These are phyloP conservation scores for Cajanus cajan DNA, from an alignment of 306 rosid species.

Conservation along the genomic window DNA sequence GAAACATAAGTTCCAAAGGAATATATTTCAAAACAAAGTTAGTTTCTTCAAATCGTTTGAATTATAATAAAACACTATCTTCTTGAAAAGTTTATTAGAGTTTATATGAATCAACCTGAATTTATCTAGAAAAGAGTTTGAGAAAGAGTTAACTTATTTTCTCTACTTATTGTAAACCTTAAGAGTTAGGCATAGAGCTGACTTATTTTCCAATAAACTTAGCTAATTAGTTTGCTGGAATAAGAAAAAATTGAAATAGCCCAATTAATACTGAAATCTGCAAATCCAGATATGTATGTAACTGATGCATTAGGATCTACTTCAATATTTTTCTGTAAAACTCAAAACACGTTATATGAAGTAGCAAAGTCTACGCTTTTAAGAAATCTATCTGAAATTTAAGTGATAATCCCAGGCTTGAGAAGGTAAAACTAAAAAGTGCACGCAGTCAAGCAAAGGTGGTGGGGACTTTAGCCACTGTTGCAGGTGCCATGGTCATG, in stretches of 20 bases:
- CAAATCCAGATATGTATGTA: background rate
- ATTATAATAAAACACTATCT: too few relatives aligned
- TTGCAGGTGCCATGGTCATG: slow-evolving; percentile 91
- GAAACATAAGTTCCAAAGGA: too few relatives aligned
- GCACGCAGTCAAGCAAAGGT: slow-evolving; percentile 77
- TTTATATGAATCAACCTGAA: too few relatives aligned
- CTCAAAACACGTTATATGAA: slow-evolving; percentile 4
- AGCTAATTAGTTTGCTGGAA: background rate
- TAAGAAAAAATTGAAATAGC: background rate
- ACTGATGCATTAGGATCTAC: background rate
- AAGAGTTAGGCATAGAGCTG: too few relatives aligned
- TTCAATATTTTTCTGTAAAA: background rate
- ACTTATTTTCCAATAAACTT: background rate
- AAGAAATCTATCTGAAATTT: background rate
- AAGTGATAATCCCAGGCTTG: slow-evolving; percentile 50
- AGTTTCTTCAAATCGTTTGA: too few relatives aligned
- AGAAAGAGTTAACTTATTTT: too few relatives aligned
- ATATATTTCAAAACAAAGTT: too few relatives aligned
- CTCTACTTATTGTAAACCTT: too few relatives aligned
- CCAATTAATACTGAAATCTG: background rate
- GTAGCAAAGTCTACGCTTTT: background rate
- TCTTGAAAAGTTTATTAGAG: too few relatives aligned
- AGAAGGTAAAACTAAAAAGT: slow-evolving; percentile 64
- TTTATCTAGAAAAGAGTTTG: too few relatives aligned
- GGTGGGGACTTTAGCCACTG: slow-evolving; percentile 83